These are phyloP conservation scores for Tulasnella sp. DNA, from an alignment of 768 basidiomycete species.

Conservation along the genomic window DNA sequence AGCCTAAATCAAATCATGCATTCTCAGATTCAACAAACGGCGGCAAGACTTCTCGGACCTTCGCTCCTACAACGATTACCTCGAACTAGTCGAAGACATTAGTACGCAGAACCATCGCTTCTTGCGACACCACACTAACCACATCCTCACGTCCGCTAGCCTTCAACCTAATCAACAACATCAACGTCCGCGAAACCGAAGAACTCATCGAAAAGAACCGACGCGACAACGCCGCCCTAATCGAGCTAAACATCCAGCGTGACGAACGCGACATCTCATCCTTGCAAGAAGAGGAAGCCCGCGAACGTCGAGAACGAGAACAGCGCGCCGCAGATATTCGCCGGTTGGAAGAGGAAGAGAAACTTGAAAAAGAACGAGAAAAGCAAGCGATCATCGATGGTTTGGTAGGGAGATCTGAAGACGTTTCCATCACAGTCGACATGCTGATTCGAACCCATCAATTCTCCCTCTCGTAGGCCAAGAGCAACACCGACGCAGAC, in stretches of 20 bases:
- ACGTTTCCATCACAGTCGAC: not conserved
- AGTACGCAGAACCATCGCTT: slow-evolving; percentile 33
- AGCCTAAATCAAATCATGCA: not conserved
- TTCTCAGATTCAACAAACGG: slow-evolving; percentile 80
- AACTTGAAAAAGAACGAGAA: slow-evolving; percentile 61
- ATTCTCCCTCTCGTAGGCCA: slow-evolving; percentile 2
- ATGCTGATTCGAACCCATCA: not conserved
- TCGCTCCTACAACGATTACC: slow-evolving; percentile 82
- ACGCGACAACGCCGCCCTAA: slow-evolving; percentile 68
- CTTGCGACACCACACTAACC: slow-evolving; percentile 19
- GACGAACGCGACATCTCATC: slow-evolving; percentile 65
- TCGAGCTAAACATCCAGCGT: slow-evolving; percentile 72
- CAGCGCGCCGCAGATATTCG: slow-evolving; percentile 53
- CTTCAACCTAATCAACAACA: slow-evolving; percentile 89
- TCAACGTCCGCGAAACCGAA: slow-evolving; percentile 73
- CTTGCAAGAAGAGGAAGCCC: slow-evolving; percentile 68
- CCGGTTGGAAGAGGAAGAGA: slow-evolving; percentile 62
- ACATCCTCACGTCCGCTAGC: slow-evolving; percentile 34
- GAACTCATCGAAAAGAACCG: slow-evolving; percentile 68
- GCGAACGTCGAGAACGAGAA: slow-evolving; percentile 61
- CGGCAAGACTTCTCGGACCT: slow-evolving; percentile 78
- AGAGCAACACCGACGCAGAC: slow-evolving; percentile 50
- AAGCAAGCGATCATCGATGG: slow-evolving; percentile 67
- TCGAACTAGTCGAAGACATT: slow-evolving; percentile 93
- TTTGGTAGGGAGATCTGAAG: slow-evolving; percentile 40